Percentiles rank a stretch among this genome's conserved stretches.
phyloP scores from a whole-genome alignment of 257 asterid species.

The Ocimum tenuiflorum region DNA sequence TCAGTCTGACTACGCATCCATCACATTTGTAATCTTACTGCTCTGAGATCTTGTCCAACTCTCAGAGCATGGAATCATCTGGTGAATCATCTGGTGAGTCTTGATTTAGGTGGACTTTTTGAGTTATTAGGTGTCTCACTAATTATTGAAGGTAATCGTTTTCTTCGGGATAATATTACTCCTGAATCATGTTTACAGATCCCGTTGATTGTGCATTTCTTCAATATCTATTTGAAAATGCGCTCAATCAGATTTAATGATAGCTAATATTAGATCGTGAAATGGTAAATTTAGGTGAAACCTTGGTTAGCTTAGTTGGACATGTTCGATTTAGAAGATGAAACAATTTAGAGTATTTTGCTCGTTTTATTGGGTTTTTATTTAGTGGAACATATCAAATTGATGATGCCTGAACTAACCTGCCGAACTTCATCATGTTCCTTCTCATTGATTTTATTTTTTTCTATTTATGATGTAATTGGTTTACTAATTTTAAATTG shows the following conservation, averaged over 20 bases:
- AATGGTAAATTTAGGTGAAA: background rate
- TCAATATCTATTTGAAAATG: background rate
- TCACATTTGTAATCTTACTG: slow-evolving; percentile 14
- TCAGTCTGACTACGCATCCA: slow-evolving; percentile 9
- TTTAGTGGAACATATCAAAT: background rate
- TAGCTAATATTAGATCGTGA: background rate
- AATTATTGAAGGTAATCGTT: background rate
- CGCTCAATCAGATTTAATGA: background rate
- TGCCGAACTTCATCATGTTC: background rate
- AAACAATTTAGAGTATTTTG: background rate
- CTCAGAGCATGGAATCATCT: slow-evolving; percentile 36
- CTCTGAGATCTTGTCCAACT: slow-evolving; percentile 19
- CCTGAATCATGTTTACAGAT: background rate
- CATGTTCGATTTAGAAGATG: background rate
- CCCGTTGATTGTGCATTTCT: background rate
- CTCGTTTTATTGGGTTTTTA: slow-evolving; percentile 3
- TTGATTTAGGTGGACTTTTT: background rate
- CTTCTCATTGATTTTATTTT: background rate
- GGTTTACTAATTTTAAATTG: background rate
- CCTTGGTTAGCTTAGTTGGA: background rate
- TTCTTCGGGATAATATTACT: too few relatives aligned
- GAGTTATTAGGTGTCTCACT: background rate
- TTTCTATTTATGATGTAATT: background rate
- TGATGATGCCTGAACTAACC: slow-evolving; percentile 9
- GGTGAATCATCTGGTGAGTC: slow-evolving; percentile 47